Percentiles rank a stretch among this genome's conserved stretches.
Evolutionary conservation across 441 rosid genomes (phyloP).

Genomic region (Raphanus hybrid): DNA sequence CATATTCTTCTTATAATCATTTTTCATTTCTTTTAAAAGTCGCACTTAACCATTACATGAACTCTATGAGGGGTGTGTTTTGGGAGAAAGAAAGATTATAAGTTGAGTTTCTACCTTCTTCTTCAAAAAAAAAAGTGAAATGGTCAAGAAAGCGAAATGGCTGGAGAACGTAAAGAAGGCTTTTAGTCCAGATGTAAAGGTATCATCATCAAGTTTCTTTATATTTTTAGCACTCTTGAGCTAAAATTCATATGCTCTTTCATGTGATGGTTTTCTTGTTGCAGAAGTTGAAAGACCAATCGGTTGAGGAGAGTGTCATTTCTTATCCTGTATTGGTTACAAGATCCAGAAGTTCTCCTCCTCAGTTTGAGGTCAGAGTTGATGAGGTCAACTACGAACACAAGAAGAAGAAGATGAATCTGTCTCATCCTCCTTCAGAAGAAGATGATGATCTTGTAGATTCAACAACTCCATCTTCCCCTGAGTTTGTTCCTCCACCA

Average conservation of each 20-base stretch:
- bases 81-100: not conserved
- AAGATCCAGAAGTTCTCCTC: constrained; percentile 45
- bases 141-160: constrained; percentile 97
- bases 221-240: not conserved
- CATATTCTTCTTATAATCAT: too few relatives aligned
- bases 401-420: constrained; percentile 17
- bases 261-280: not conserved
- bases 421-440: constrained; percentile 41
- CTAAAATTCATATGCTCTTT: not conserved
- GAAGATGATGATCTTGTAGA: constrained; percentile 33
- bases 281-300: constrained; percentile 67
- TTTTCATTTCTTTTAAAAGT: too few relatives aligned
- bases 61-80: not conserved
- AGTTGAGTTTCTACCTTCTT: not conserved
- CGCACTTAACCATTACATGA: not conserved
- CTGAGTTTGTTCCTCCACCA: constrained; percentile 47
- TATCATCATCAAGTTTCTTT: constrained; percentile 3
- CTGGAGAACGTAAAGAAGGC: constrained; percentile 81
- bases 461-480: constrained; percentile 44
- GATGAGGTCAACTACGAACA: constrained; percentile 54
- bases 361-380: constrained; percentile 53
- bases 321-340: constrained; percentile 51
- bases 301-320: constrained; percentile 53
- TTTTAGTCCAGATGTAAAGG: constrained; percentile 76
- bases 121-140: constrained; percentile 17